A percentile compares a stretch with the other conserved stretches of the same genome.
Conservation (phyloP, 176 grass and related monocot species). For the Lolium perenne region DNA sequence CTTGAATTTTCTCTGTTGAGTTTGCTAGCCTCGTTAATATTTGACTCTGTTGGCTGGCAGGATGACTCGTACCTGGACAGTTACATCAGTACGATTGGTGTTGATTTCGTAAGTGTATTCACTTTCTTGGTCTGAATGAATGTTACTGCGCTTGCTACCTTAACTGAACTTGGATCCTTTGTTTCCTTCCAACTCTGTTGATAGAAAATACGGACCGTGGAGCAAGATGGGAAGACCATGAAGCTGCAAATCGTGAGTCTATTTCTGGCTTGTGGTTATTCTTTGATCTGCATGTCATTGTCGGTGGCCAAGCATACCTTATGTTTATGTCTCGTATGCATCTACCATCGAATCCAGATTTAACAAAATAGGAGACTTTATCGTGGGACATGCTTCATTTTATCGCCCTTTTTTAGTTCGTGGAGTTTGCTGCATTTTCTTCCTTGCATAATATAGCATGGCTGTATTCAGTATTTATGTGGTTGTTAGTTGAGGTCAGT, state of each 20-base stretch:
- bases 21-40: background rate
- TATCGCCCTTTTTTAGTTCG: no score
- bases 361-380: background rate
- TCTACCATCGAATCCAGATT: background rate
- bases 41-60: conserved; percentile 46
- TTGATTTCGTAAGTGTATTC: conserved; percentile 73
- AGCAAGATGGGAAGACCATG: conserved; percentile 83
- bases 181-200: background rate
- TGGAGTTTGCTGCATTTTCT: background rate
- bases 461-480: background rate
- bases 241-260: conserved; percentile 86
- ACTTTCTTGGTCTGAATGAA: background rate
- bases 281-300: background rate
- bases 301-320: background rate
- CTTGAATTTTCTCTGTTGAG: background rate
- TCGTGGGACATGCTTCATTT: no score
- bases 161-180: background rate
- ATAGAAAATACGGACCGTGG: conserved; percentile 86
- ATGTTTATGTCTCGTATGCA: background rate
- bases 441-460: conserved; percentile 4
- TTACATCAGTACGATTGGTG: conserved; percentile 89
- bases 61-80: conserved; percentile 89
- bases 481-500: background rate
- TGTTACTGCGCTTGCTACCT: background rate
- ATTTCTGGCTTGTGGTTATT: background rate